Conservation (phyloP, 208 protist genomes). For the Crithidia fasciculata region DNA sequence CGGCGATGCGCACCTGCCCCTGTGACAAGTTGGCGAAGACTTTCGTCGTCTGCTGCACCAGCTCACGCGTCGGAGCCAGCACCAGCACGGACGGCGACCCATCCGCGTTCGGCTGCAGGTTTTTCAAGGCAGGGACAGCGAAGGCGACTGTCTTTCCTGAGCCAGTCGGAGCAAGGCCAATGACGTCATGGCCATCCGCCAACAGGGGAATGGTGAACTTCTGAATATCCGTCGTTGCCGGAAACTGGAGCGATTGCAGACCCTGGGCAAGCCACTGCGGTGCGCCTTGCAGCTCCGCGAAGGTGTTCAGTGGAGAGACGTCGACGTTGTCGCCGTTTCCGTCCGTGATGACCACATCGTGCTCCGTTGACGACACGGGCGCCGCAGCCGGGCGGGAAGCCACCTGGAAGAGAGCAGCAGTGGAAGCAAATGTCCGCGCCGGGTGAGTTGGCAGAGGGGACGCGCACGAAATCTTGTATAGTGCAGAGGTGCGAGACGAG, state of each 20-base stretch:
- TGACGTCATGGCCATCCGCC: constrained; percentile 92
- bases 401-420: neutral
- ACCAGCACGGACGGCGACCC: constrained; percentile 93
- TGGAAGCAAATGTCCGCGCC: neutral
- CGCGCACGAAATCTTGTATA: neutral
- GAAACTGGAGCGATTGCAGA: constrained; percentile 57
- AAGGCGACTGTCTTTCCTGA: constrained; percentile 99
- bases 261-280: constrained; percentile 76
- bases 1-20: constrained; percentile 65
- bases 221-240: constrained; percentile 88
- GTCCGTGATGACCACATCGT: constrained; percentile 67
- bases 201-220: constrained; percentile 87
- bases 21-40: constrained; percentile 84
- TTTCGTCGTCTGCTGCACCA: constrained; percentile 98
- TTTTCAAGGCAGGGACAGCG: constrained; percentile 92
- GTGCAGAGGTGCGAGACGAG: neutral
- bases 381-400: neutral
- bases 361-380: constrained; percentile 9
- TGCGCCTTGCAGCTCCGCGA: constrained; percentile 54
- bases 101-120: constrained; percentile 47
- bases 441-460: neutral
- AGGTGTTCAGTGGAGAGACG: constrained; percentile 66
- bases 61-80: constrained; percentile 98
- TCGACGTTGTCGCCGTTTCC: constrained; percentile 42
- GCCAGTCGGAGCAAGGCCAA: constrained; percentile 97